Evolutionary conservation across 129 eudicot genomes (phyloP).

Genomic region (Smallanthus sonchifolius): DNA sequence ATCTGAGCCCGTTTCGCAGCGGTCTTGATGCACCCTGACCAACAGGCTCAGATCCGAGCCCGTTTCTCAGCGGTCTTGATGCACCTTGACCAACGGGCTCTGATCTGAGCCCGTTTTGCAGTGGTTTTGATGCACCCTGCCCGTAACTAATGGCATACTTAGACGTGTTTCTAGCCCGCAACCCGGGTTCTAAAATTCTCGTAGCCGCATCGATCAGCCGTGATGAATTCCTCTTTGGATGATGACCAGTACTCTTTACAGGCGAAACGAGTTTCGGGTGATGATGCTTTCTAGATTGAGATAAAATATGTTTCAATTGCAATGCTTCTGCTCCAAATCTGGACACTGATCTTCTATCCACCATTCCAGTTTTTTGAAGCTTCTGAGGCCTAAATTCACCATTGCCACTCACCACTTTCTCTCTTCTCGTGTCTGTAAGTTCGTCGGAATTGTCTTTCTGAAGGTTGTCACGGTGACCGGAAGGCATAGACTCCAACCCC

Average conservation of each 20-base stretch:
- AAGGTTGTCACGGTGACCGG: conserved; percentile 28
- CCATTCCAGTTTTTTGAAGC: conserved; percentile 57
- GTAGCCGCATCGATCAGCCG: conserved; percentile 75
- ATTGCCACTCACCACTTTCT: conserved; percentile 16
- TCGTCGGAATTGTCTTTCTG: conserved; percentile 28
- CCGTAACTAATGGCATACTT: conserved; percentile 48
- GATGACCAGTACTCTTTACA: conserved; percentile 57
- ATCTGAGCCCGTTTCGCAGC: no score
- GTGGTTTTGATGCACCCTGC: neutral
- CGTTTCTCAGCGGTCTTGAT: no score
- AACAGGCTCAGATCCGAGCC: no score
- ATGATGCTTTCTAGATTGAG: conserved; percentile 61
- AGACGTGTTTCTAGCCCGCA: conserved; percentile 45
- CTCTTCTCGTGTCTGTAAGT: conserved; percentile 18
- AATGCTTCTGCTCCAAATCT: conserved; percentile 68
- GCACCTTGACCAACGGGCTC: no score
- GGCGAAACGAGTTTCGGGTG: conserved; percentile 61
- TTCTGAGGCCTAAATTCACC: conserved; percentile 73
- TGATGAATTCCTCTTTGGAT: conserved; percentile 43
- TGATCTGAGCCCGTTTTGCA: neutral
- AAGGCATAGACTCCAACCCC: conserved; percentile 91
- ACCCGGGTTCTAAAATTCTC: conserved; percentile 77
- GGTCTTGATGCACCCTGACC: no score
- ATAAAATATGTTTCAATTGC: conserved; percentile 57
- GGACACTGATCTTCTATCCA: conserved; percentile 43